These are phyloP conservation scores for Teunomyces barrocoloradensis DNA, from an alignment of 805 yeast genomes.

Conservation along the genomic window DNA sequence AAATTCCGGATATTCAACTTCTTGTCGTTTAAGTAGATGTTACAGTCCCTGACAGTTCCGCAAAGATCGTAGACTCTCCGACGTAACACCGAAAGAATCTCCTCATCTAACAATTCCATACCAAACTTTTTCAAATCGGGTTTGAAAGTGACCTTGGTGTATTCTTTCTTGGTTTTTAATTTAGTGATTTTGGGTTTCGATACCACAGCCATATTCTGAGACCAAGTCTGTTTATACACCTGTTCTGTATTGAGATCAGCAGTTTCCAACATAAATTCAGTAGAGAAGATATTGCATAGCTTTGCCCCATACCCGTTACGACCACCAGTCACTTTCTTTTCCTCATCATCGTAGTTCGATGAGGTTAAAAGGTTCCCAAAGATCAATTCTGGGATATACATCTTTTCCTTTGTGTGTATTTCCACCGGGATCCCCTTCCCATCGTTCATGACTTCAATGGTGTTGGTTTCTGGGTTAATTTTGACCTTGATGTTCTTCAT, in stretches of 20 bases:
- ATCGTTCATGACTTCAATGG: slow-evolving; percentile 82
- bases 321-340: slow-evolving; percentile 97
- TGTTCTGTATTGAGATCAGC: slow-evolving; percentile 67
- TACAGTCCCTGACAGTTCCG: slow-evolving; percentile 85
- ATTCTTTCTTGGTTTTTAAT: slow-evolving; percentile 63
- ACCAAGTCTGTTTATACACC: slow-evolving; percentile 81
- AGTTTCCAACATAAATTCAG: slow-evolving; percentile 82
- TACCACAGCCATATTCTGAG: slow-evolving; percentile 75
- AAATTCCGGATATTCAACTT: slow-evolving; percentile 68
- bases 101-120: slow-evolving; percentile 82
- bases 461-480: slow-evolving; percentile 71
- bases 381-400: slow-evolving; percentile 93
- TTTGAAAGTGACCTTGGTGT: slow-evolving; percentile 80
- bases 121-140: slow-evolving; percentile 85
- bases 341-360: slow-evolving; percentile 92
- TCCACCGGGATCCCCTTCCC: slow-evolving; percentile 96
- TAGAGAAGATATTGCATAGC: slow-evolving; percentile 91
- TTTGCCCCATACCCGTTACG: slow-evolving; percentile 98
- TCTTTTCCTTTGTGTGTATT: slow-evolving; percentile 85
- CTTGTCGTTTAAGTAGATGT: slow-evolving; percentile 74
- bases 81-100: slow-evolving; percentile 76
- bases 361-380: slow-evolving; percentile 95
- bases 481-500: slow-evolving; percentile 87
- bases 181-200: slow-evolving; percentile 71
- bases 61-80: slow-evolving; percentile 95